These are phyloP conservation scores for Fusarium sp. DNA, from an alignment of 2,329 filamentous ascomycete genomes.

Conservation along the genomic window DNA sequence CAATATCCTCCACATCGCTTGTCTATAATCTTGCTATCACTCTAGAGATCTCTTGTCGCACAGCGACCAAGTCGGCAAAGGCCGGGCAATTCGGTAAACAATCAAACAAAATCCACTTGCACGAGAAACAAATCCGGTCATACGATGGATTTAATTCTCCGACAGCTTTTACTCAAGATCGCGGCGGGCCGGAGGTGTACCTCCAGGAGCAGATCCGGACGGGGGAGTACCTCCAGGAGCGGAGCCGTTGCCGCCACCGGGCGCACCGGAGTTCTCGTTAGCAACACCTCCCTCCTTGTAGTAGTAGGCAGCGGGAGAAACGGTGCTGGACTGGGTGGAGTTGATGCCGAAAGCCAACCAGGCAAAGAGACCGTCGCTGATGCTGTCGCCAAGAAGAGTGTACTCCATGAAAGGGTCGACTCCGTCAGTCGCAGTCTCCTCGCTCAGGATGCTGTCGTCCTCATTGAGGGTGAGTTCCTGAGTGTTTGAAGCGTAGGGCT, in stretches of 20 bases:
- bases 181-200: constrained; percentile 6
- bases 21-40: background rate
- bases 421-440: constrained; percentile 62
- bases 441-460: constrained; percentile 64
- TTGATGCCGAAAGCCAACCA: constrained; percentile 71
- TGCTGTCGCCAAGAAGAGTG: constrained; percentile 67
- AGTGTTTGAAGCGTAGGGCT: constrained; percentile 65
- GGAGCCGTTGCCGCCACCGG: constrained; percentile 21
- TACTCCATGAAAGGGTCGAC: constrained; percentile 74
- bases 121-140: background rate
- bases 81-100: background rate
- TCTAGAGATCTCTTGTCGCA: background rate
- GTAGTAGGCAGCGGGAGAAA: constrained; percentile 39
- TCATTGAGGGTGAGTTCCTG: constrained; percentile 65
- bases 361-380: constrained; percentile 67
- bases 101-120: background rate
- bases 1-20: background rate
- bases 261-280: constrained; percentile 39
- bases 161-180: background rate
- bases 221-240: constrained; percentile 15
- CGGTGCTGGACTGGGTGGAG: constrained; percentile 42
- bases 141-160: background rate
- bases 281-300: constrained; percentile 46
- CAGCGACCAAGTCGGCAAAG: background rate
- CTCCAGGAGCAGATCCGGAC: constrained; percentile 9